Conservation (phyloP, 768 basidiomycete genomes). For the Mrakia hoshinonis region DNA sequence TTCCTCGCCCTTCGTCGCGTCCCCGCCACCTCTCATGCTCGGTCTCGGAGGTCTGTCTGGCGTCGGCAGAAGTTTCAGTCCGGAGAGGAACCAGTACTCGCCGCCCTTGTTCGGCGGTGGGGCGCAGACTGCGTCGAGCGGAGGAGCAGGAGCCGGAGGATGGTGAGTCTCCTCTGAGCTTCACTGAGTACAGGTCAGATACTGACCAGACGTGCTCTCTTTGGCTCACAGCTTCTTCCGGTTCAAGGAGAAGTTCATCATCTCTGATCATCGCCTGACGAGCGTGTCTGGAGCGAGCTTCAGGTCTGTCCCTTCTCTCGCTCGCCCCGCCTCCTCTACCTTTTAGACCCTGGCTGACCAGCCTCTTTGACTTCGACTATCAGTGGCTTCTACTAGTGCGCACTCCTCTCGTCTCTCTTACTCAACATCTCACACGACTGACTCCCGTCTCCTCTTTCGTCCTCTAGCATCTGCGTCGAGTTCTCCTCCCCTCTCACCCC, state of each 20-base stretch:
- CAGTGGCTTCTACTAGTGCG: slow-evolving; percentile 12
- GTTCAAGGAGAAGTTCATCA: slow-evolving; percentile 92
- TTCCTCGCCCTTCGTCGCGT: slow-evolving; percentile 9
- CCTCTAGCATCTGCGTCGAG: slow-evolving; percentile 91
- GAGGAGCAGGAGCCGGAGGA: slow-evolving; percentile 31
- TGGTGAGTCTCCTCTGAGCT: background rate
- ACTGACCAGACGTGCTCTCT: background rate
- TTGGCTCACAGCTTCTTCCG: slow-evolving; percentile 58
- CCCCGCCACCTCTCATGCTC: slow-evolving; percentile 7
- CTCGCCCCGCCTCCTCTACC: background rate
- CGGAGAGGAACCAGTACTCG: background rate
- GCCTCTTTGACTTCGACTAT: background rate
- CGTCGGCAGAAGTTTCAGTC: background rate
- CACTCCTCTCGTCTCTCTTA: background rate
- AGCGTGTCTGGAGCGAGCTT: slow-evolving; percentile 74
- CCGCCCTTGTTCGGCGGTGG: background rate
- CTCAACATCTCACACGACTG: background rate
- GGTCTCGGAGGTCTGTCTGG: slow-evolving; percentile 1
- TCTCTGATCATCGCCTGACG: slow-evolving; percentile 87
- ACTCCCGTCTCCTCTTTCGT: slow-evolving; percentile 42
- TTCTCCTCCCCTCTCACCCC: slow-evolving; percentile 58
- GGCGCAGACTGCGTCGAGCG: slow-evolving; percentile 17
- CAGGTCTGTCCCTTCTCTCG: slow-evolving; percentile 23
- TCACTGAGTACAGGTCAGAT: background rate
- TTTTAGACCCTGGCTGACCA: background rate